These are phyloP conservation scores for Aquilaria yunnanensis DNA, from an alignment of 345 rosid species.

Conservation along the genomic window DNA sequence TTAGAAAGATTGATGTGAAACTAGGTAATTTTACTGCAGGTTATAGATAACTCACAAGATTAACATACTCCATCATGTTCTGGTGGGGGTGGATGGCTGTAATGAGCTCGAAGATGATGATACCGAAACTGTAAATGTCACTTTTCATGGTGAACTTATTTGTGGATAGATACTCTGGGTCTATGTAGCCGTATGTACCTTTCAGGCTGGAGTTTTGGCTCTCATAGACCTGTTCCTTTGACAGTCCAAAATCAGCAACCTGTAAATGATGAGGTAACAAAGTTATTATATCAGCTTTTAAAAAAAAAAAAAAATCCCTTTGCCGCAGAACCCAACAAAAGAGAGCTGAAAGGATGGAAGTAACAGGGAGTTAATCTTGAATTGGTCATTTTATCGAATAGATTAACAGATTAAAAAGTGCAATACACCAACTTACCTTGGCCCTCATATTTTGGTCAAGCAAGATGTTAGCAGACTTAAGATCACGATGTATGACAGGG, in stretches of 20 bases:
- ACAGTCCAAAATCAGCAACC: slow-evolving; percentile 98
- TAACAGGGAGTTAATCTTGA: not conserved
- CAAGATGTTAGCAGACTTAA: slow-evolving; percentile 90
- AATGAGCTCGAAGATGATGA: slow-evolving; percentile 85
- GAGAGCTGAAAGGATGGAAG: not conserved
- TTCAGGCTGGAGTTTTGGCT: slow-evolving; percentile 72
- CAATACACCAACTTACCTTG: slow-evolving; percentile 41
- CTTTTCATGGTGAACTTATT: slow-evolving; percentile 82
- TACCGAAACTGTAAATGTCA: slow-evolving; percentile 87
- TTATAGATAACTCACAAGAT: slow-evolving; percentile 52
- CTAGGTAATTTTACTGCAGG: not conserved
- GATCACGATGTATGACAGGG: slow-evolving; percentile 89
- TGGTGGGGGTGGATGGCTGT: slow-evolving; percentile 95
- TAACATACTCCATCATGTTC: slow-evolving; percentile 82
- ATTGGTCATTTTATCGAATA: not conserved
- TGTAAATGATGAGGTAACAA: slow-evolving; percentile 11
- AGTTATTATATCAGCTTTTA: not conserved
- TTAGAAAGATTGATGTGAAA: not conserved
- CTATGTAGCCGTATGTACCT: slow-evolving; percentile 95
- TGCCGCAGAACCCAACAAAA: not conserved
- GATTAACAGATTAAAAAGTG: not conserved
- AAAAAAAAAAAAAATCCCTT: too few species aligned
- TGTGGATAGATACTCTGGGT: slow-evolving; percentile 74
- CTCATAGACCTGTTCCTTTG: slow-evolving; percentile 79
- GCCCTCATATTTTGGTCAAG: slow-evolving; percentile 87